These are phyloP conservation scores for Coemansia sp. DNA, from an alignment of 192 early-diverging fungal genomes.

Conservation along the genomic window DNA sequence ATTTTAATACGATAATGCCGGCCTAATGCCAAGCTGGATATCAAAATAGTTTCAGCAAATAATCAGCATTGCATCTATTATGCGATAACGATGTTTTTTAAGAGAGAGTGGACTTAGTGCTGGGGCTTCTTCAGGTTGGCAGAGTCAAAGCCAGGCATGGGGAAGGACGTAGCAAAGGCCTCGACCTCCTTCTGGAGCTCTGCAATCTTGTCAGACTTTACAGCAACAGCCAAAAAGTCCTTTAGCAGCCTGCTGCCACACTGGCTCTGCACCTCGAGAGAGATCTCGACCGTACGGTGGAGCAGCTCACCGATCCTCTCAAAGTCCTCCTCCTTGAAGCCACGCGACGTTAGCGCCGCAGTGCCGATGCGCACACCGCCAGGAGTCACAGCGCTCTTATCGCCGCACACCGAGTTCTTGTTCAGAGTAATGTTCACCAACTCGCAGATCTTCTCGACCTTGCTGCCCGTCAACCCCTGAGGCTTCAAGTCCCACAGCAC, in stretches of 20 bases:
- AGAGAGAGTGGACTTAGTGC: constrained; percentile 15
- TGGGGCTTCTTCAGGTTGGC: constrained; percentile 45
- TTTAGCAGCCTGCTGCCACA: constrained; percentile 93
- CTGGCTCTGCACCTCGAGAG: constrained; percentile 77
- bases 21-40: background rate
- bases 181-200: constrained; percentile 85
- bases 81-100: background rate
- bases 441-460: constrained; percentile 99
- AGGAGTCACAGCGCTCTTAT: constrained; percentile 91
- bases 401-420: constrained; percentile 99
- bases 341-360: constrained; percentile 93
- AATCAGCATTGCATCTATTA: background rate
- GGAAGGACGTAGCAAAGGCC: constrained; percentile 89
- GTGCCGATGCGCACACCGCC: constrained; percentile 97
- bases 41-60: background rate
- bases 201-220: constrained; percentile 74
- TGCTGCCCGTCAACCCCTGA: constrained; percentile 86
- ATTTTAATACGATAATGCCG: too few relatives aligned
- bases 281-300: constrained; percentile 90
- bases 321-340: constrained; percentile 97
- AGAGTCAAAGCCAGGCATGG: constrained; percentile 91
- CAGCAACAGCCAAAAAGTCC: constrained; percentile 90
- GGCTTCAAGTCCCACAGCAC: constrained; percentile 98
- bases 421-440: constrained; percentile 96
- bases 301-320: constrained; percentile 94